Conservation (phyloP, 441 rosid genomes). For the Populus trichocarpa region DNA sequence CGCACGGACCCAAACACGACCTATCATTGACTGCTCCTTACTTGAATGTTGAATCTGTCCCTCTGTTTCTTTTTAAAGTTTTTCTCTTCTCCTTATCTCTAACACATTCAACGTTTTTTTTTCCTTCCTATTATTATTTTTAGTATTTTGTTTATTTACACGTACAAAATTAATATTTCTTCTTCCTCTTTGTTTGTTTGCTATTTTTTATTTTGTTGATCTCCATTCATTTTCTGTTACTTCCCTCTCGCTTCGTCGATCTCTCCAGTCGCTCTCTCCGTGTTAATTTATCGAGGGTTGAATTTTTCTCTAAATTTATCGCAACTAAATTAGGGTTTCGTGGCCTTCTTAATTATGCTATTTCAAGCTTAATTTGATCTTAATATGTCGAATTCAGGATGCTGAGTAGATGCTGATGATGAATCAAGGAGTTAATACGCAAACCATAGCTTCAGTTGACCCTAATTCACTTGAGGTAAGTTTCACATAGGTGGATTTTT, state of each 20-base stretch:
- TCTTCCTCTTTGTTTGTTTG: background rate
- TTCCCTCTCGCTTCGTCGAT: constrained; percentile 8
- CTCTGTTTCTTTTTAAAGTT: background rate
- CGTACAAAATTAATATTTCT: background rate
- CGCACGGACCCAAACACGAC: constrained; percentile 13
- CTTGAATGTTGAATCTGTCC: background rate
- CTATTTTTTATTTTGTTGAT: constrained; percentile 1
- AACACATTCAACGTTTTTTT: background rate
- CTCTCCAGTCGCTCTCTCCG: background rate
- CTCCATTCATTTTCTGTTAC: constrained; percentile 9
- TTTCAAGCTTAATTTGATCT: background rate
- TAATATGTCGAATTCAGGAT: constrained; percentile 26
- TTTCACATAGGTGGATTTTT: background rate
- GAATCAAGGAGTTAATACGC: constrained; percentile 75
- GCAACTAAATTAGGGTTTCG: constrained; percentile 35
- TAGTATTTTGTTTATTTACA: background rate
- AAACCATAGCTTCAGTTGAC: constrained; percentile 53
- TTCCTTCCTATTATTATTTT: background rate
- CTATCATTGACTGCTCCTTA: constrained; percentile 3
- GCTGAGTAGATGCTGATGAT: constrained; percentile 56
- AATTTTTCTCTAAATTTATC: background rate
- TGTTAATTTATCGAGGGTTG: constrained; percentile 9
- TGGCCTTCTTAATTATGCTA: background rate
- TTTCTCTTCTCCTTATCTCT: background rate
- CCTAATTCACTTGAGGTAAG: constrained; percentile 68